Evolutionary conservation across 2,329 filamentous ascomycete genomes (phyloP).

Genomic region (Penicillium expansum): DNA sequence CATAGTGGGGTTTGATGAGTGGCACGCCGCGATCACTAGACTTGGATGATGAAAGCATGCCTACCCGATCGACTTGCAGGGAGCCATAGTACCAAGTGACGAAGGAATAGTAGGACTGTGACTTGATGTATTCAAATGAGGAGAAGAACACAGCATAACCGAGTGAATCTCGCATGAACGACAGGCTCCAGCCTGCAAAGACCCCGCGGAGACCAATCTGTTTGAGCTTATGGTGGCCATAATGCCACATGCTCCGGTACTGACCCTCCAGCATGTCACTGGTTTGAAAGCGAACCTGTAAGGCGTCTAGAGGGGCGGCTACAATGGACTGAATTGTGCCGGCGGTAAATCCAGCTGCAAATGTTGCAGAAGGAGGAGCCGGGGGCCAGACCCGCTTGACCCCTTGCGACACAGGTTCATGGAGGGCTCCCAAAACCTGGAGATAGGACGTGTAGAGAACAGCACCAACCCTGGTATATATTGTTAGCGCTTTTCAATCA

Average conservation of each 20-base stretch:
- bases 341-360: slow-evolving; percentile 58
- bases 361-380: slow-evolving; percentile 52
- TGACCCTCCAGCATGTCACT: slow-evolving; percentile 58
- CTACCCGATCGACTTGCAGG: slow-evolving; percentile 29
- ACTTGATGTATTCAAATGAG: slow-evolving; percentile 63
- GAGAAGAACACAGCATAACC: slow-evolving; percentile 63
- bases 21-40: slow-evolving; percentile 36
- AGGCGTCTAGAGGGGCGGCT: slow-evolving; percentile 62
- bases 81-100: slow-evolving; percentile 58
- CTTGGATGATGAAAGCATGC: slow-evolving; percentile 27
- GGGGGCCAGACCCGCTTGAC: slow-evolving; percentile 61
- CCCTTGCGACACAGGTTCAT: slow-evolving; percentile 57
- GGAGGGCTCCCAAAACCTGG: slow-evolving; percentile 55
- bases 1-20: slow-evolving; percentile 60
- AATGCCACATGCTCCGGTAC: slow-evolving; percentile 64
- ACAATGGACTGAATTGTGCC: slow-evolving; percentile 60
- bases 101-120: slow-evolving; percentile 61
- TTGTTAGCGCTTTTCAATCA: background rate
- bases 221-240: slow-evolving; percentile 55
- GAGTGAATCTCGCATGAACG: slow-evolving; percentile 59
- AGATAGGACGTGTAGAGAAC: slow-evolving; percentile 64
- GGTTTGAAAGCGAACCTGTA: slow-evolving; percentile 61
- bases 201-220: slow-evolving; percentile 61
- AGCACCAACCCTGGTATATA: slow-evolving; percentile 52
- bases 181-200: slow-evolving; percentile 62